Base-by-base conservation (phyloP, 768 basidiomycete species). In the Atractiella rhizophila region DNA sequence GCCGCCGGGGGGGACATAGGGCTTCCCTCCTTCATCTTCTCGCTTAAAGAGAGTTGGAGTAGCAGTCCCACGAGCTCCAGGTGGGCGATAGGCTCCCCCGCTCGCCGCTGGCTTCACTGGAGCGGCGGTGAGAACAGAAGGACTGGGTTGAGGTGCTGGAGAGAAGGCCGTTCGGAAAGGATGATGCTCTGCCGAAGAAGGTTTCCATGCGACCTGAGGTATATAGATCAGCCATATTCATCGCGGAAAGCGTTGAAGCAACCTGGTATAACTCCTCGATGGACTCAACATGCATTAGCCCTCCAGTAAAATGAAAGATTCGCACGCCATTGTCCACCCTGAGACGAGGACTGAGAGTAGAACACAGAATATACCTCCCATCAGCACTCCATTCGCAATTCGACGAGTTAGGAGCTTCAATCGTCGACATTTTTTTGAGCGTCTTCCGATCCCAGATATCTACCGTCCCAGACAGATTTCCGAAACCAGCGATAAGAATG, bases 241-340 rank as follows among this genome's bases (percentile, higher is more conserved):
- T 24, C 21, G 10, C n/a, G 2, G 25, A 2, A 18, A 4, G 13
- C 30, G 5, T n/a, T 12, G 46, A 46, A 37, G 54, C 38, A 11
- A 62, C 62, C 56, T 91, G 83, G 59, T 94, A 96, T 12, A 91
- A 67, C 56, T 96, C 88, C 4, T 91, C 82, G 40, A 71, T 60
- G 35, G 63, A 54, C 56, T 91, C 81, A 16, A 77, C 63, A 47
- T 94, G 82, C 40, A 91, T 55, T n/a, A 96, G 68, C 1, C 72
- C 67, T 8, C 91, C 86, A 0, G 73, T 67, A 57, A 80, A 85
- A 57, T 88, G 85, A 78, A 76, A 94, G 45, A 98, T 67, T 63
- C 86, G 91, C 59, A 96, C 72, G 1, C 86, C 85, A 51, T 96
- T 96, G 62, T 98, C 91, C 44, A 98, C 91, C 28, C 91, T 73